phyloP scores from a whole-genome alignment of 2,329 filamentous ascomycete species.

The Talaromyces pinophilus region DNA sequence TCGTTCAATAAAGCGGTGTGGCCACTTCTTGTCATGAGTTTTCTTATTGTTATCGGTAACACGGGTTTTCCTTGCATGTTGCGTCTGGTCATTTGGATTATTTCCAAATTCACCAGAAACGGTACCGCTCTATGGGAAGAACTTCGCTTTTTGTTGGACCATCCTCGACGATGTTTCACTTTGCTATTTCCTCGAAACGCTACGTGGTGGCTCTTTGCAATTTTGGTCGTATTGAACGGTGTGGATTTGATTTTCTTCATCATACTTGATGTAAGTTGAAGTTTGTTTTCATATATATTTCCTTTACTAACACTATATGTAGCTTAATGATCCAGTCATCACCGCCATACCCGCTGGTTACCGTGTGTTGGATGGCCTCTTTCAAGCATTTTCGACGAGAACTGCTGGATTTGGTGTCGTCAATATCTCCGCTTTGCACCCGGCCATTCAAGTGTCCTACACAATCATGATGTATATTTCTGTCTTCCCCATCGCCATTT shows the following conservation, averaged over 20 bases:
- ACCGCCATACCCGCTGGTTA: conserved; percentile 68
- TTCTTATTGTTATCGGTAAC: conserved; percentile 91
- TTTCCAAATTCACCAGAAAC: conserved; percentile 65
- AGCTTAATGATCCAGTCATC: conserved; percentile 73
- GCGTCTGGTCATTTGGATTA: conserved; percentile 84
- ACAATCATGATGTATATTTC: conserved; percentile 99
- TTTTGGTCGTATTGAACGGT: conserved; percentile 77
- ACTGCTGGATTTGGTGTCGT: conserved; percentile 88
- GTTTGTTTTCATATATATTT: background rate
- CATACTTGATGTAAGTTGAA: conserved; percentile 72
- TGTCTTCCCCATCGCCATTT: conserved; percentile 94
- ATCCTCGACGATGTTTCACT: conserved; percentile 94
- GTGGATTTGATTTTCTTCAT: conserved; percentile 90
- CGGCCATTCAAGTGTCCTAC: conserved; percentile 90
- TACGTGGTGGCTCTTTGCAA: conserved; percentile 94
- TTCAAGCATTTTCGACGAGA: conserved; percentile 84
- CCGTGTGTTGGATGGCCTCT: conserved; percentile 80
- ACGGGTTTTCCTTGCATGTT: conserved; percentile 95
- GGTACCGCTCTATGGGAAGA: conserved; percentile 82
- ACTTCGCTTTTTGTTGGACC: conserved; percentile 84
- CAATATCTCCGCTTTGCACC: conserved; percentile 75
- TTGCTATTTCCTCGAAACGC: conserved; percentile 85
- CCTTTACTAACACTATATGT: conserved; percentile 25
- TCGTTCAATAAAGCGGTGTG: conserved; percentile 79
- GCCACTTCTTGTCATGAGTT: conserved; percentile 73